Evolutionary conservation across 495 filamentous ascomycete species (phyloP), one percentile per base, ranked within the genome.

Genomic region (Lasiosphaeria ovina): DNA sequence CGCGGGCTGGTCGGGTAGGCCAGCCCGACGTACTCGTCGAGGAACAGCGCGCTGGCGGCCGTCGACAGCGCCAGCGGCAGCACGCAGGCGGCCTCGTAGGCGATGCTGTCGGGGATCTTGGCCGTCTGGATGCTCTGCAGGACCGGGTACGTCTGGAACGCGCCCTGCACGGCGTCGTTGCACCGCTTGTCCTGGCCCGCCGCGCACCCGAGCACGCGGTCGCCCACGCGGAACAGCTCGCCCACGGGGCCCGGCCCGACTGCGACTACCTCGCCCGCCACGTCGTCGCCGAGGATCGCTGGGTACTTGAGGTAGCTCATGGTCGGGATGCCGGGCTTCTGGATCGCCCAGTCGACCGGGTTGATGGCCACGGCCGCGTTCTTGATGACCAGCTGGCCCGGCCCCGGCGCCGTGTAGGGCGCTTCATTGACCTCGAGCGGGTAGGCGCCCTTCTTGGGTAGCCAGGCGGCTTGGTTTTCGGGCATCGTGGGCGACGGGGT

Each of bases 11-110:
- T n/a, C 33, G 47, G 69, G 40, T 55, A 66, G 66, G 53, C 62
- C 32, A 62, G 68, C 59, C 45, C 69, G 5, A 83, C 74, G 38
- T 74, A 65, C 36, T 66, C 66, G 16, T 74, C 63, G 38, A 70
- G 65, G 60, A 76, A 83, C 17, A 86, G 68, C 0, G 72, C 78
- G 31, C 66, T 69, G 3, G 77, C 71, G 10, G 82, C 80, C 3
- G 83, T 85, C 0, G 75, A 73, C 33, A 81, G 59, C 2, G 69
- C 70, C 12, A 83, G 69, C 2, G 82, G 81, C 4, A 85, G 68
- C 3, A 83, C 81, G 4, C 65, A 69, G 9, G 76, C 82, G 12
- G 73, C 63, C 6, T 69, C 72, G 53, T 75, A 79, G 12, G 72
- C 53, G 32, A 84, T 63, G 24, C 60, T 54, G 24, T 72, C 71